Percentiles rank a stretch among this genome's conserved stretches.
Evolutionary conservation across 179 eudicot species (phyloP).

Genomic region (Spergularia azorica): DNA sequence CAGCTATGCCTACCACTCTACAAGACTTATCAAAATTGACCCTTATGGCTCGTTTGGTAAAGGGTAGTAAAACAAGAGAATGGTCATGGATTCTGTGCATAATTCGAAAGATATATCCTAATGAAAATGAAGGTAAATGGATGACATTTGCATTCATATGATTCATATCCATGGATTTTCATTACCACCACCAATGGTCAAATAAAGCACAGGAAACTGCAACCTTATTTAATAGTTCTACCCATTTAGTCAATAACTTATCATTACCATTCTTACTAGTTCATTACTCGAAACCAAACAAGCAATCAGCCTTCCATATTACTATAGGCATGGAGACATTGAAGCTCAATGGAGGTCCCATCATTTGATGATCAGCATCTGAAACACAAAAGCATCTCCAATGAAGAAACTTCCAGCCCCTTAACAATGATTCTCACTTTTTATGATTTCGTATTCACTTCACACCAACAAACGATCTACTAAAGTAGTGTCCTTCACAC

Average conservation of each 20-base stretch:
- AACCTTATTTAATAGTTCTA: not conserved
- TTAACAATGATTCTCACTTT: not conserved
- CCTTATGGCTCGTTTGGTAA: no score
- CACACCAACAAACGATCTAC: not conserved
- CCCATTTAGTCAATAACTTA: not conserved
- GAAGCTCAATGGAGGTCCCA: not conserved
- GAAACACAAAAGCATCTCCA: not conserved
- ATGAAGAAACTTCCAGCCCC: not conserved
- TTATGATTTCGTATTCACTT: not conserved
- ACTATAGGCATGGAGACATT: no score
- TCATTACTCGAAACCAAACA: not conserved
- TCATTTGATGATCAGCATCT: not conserved
- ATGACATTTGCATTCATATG: no score
- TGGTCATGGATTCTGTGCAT: no score
- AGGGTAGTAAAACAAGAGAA: no score
- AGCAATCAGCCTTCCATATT: not conserved
- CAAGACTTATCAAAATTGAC: not conserved
- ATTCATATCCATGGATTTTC: no score
- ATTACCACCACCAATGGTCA: no score
- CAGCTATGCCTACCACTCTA: not conserved
- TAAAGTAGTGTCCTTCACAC: not conserved
- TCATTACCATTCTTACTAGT: not conserved
- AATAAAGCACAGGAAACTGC: no score
- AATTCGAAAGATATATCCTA: no score
- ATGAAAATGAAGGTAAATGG: no score